phyloP scores from a whole-genome alignment of 2,329 filamentous ascomycete genomes.

The Trichoderma pleuroti region DNA sequence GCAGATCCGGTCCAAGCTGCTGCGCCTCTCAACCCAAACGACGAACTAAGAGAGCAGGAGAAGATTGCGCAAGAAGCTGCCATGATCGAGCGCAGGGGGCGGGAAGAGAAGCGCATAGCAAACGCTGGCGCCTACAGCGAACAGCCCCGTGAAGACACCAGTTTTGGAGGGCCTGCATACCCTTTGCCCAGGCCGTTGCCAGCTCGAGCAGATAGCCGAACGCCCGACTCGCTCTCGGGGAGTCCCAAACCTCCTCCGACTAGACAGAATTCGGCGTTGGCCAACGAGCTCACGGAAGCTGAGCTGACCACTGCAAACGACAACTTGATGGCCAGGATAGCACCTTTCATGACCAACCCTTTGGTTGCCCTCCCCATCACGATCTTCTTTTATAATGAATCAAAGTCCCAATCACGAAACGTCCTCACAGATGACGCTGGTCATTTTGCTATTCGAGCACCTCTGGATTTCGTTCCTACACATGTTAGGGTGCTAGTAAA shows the following conservation, averaged over 20 bases:
- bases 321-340: slow-evolving; percentile 81
- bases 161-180: slow-evolving; percentile 23
- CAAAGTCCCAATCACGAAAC: slow-evolving; percentile 76
- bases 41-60: slow-evolving; percentile 55
- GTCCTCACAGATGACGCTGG: slow-evolving; percentile 83
- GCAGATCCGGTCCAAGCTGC: slow-evolving; percentile 30
- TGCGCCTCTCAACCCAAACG: slow-evolving; percentile 33
- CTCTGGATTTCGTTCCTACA: slow-evolving; percentile 85
- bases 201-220: slow-evolving; percentile 18
- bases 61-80: slow-evolving; percentile 72
- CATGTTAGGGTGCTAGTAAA: slow-evolving; percentile 84
- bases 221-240: slow-evolving; percentile 39
- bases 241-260: slow-evolving; percentile 43
- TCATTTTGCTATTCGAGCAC: slow-evolving; percentile 77
- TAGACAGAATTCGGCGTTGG: slow-evolving; percentile 35
- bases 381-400: slow-evolving; percentile 90
- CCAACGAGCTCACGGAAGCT: slow-evolving; percentile 64
- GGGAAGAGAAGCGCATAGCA: slow-evolving; percentile 67
- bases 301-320: slow-evolving; percentile 78
- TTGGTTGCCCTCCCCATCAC: slow-evolving; percentile 75
- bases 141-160: slow-evolving; percentile 46
- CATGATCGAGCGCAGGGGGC: slow-evolving; percentile 68
- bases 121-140: slow-evolving; percentile 73
- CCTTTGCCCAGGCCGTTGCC: background rate
- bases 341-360: slow-evolving; percentile 85